Evolutionary conservation across 2,329 filamentous ascomycete species (phyloP).

Genomic region (Stagonosporopsis tanaceti): DNA sequence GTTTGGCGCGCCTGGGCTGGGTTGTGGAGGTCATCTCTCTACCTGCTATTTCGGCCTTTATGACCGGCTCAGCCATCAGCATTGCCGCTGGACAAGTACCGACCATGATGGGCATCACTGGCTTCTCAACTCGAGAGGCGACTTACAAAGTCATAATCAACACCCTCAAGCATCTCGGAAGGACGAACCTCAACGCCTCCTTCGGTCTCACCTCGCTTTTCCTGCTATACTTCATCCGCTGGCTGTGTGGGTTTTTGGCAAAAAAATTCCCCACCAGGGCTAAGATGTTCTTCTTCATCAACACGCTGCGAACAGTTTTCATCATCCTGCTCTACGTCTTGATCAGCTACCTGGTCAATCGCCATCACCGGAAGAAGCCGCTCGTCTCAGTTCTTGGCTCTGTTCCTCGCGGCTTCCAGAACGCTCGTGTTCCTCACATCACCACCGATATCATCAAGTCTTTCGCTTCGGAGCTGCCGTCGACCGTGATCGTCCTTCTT

Average conservation of each 20-base stretch:
- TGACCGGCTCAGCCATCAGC: constrained; percentile 94
- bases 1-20: constrained; percentile 83
- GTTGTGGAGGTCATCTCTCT: constrained; percentile 94
- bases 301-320: constrained; percentile 88
- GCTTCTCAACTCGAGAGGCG: constrained; percentile 75
- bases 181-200: constrained; percentile 75
- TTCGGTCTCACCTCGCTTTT: constrained; percentile 84
- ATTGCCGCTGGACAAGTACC: constrained; percentile 87
- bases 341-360: constrained; percentile 86
- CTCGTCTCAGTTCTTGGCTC: constrained; percentile 69
- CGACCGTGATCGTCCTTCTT: constrained; percentile 89
- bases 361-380: constrained; percentile 61
- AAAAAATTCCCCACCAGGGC: constrained; percentile 72
- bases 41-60: constrained; percentile 91
- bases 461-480: constrained; percentile 78
- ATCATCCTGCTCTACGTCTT: constrained; percentile 92
- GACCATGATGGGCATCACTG: constrained; percentile 78
- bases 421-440: constrained; percentile 76
- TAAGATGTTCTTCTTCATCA: constrained; percentile 87
- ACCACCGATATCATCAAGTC: constrained; percentile 70
- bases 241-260: constrained; percentile 68
- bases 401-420: constrained; percentile 71
- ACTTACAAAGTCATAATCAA: constrained; percentile 89
- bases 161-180: constrained; percentile 72
- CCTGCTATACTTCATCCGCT: constrained; percentile 76